Conservation (phyloP, 1,284 basidiomycete species). For the Boletus semigastroideus region DNA sequence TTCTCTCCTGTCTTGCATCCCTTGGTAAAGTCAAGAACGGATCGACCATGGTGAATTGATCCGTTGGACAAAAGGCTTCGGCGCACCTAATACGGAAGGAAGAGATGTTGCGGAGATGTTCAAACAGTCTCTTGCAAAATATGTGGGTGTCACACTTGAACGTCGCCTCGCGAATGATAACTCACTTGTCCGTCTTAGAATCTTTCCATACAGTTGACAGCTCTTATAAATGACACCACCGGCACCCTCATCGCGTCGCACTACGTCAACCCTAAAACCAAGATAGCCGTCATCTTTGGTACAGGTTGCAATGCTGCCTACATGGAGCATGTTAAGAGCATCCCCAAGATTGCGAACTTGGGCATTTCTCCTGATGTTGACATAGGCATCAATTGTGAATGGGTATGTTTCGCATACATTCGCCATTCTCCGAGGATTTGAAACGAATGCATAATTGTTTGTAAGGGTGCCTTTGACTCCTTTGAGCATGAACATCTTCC, state of each 20-base stretch:
- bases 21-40: slow-evolving; percentile 66
- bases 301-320: slow-evolving; percentile 99
- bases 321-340: slow-evolving; percentile 82
- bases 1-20: not conserved
- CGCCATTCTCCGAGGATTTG: not conserved
- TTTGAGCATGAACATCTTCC: slow-evolving; percentile 94
- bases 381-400: slow-evolving; percentile 98
- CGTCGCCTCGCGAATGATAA: not conserved
- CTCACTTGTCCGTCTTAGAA: slow-evolving; percentile 39
- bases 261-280: slow-evolving; percentile 90
- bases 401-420: slow-evolving; percentile 49
- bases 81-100: slow-evolving; percentile 90
- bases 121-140: slow-evolving; percentile 74
- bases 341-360: slow-evolving; percentile 77
- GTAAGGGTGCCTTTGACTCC: slow-evolving; percentile 94
- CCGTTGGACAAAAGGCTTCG: slow-evolving; percentile 99
- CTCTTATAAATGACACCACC: slow-evolving; percentile 96
- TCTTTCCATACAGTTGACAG: slow-evolving; percentile 76
- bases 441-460: not conserved
- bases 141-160: slow-evolving; percentile 43
- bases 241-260: slow-evolving; percentile 96
- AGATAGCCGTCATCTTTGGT: slow-evolving; percentile 96
- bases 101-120: slow-evolving; percentile 94
- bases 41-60: slow-evolving; percentile 97
- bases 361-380: slow-evolving; percentile 68